Evolutionary conservation across 345 rosid genomes (phyloP).

Genomic region (Carallia brachiata): DNA sequence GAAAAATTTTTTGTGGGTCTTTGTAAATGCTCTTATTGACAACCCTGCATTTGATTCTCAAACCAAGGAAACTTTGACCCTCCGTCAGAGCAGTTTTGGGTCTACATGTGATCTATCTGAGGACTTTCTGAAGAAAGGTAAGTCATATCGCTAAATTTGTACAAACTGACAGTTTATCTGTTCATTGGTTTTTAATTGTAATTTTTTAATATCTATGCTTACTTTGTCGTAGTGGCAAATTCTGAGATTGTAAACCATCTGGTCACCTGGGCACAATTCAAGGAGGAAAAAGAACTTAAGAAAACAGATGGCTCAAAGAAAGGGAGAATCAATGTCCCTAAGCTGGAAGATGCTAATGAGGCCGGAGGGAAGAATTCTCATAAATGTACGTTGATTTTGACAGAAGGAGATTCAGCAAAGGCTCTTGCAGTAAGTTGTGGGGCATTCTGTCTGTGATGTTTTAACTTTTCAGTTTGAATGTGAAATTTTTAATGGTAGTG

Average conservation of each 20-base stretch:
- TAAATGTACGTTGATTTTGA: constrained; percentile 80
- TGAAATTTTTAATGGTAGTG: constrained; percentile 11
- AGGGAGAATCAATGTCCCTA: constrained; percentile 57
- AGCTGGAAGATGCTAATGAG: constrained; percentile 88
- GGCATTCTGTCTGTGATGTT: neutral
- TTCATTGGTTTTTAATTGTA: neutral
- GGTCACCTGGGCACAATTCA: constrained; percentile 89
- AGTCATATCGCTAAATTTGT: neutral
- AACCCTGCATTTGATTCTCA: constrained; percentile 99
- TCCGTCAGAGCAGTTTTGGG: constrained; percentile 92
- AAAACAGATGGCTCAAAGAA: constrained; percentile 86
- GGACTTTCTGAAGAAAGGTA: constrained; percentile 83
- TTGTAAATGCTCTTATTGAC: constrained; percentile 94
- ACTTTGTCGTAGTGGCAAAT: constrained; percentile 57
- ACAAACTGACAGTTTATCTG: neutral
- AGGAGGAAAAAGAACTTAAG: constrained; percentile 82
- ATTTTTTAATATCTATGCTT: neutral
- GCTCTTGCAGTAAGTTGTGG: constrained; percentile 74
- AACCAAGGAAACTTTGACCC: constrained; percentile 96
- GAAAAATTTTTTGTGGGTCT: constrained; percentile 91
- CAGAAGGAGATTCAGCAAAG: constrained; percentile 99
- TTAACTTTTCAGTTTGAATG: neutral
- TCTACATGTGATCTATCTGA: constrained; percentile 89
- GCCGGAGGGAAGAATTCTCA: constrained; percentile 84
- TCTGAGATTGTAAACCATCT: constrained; percentile 76